Evolutionary conservation across 78 protist species (phyloP), one percentile per base, ranked within the genome.

Genomic region (Cyanophora paradoxa): DNA sequence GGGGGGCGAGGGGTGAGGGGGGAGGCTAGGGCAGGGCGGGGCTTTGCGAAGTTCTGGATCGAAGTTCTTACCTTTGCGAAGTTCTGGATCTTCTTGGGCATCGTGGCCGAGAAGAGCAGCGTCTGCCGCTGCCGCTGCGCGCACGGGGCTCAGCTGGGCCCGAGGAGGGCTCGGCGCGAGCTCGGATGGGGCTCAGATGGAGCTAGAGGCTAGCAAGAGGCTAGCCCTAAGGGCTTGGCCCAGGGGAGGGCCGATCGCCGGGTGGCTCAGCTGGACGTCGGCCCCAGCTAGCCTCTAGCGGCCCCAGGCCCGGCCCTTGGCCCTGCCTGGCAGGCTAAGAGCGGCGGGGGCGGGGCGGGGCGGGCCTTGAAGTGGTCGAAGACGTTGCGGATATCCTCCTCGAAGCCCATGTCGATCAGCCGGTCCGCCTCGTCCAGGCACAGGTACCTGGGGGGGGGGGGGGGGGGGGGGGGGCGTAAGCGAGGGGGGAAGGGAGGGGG

Each of bases 371-470:
- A 90, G 82, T 58, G 79, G 69, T 80, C 82, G 73, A 93, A 41
- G 68, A 91, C 73, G 42, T 65, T 65, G 20, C 96, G 82, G 40
- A 90, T 83, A 17, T 80, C 97, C 19, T 93, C 97, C 75, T 92
- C 98, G 56, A 96, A 96, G 52, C 88, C 93, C 39, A 50, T 16
- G 73, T 94, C 97, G 41, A 94, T 71, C 84, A 96, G 61, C 20
- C 99, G 84, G 63, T 96, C 99, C 24, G 97, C 98, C 82, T 96
- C 97, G 78, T 94, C 99, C 76, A 96, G 71, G 30, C 63, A 24
- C 63, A 82, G 30, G 82, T 61, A 83, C 57, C 69, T 59, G 78
- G n/a, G n/a, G n/a, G n/a, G n/a, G n/a, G n/a, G n/a, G n/a, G n/a
- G n/a, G n/a, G n/a, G n/a, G n/a, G n/a, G n/a, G n/a, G n/a, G n/a